Conservation (phyloP, 371 early-diverging fungal species). For the Entomophthora muscae region DNA sequence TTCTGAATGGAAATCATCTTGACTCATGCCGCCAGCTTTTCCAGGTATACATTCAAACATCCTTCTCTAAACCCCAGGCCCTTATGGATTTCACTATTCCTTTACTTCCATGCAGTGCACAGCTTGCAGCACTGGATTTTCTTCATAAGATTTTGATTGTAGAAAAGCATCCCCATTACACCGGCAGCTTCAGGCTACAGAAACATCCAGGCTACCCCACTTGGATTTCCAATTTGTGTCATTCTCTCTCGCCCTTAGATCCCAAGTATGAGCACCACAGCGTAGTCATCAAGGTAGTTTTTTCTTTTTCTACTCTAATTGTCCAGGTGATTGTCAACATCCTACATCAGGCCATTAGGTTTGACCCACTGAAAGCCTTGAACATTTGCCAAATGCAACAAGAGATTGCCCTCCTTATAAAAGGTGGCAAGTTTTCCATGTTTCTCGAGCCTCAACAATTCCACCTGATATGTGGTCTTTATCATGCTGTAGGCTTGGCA, state of each 20-base stretch:
- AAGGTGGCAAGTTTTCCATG: neutral
- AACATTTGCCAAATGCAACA: neutral
- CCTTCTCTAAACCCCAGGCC: neutral
- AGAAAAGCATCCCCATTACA: neutral
- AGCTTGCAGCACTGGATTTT: neutral
- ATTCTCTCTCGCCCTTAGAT: neutral
- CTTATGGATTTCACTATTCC: neutral
- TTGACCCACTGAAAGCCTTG: neutral
- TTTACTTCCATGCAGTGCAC: neutral
- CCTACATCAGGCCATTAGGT: neutral
- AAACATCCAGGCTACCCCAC: neutral
- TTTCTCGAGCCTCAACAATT: neutral
- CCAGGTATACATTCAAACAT: neutral
- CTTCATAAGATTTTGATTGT: neutral
- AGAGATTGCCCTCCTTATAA: neutral
- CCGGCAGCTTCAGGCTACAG: neutral
- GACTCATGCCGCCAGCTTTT: neutral
- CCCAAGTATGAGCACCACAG: neutral
- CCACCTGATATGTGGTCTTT: neutral
- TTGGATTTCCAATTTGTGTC: neutral
- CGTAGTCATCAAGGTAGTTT: neutral
- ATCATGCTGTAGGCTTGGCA: neutral
- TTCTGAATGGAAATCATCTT: neutral
- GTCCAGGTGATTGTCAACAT: neutral
- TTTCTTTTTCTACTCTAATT: neutral